Base-by-base conservation (phyloP, 2,329 filamentous ascomycete genomes). In the Aspergillus uvarum region DNA sequence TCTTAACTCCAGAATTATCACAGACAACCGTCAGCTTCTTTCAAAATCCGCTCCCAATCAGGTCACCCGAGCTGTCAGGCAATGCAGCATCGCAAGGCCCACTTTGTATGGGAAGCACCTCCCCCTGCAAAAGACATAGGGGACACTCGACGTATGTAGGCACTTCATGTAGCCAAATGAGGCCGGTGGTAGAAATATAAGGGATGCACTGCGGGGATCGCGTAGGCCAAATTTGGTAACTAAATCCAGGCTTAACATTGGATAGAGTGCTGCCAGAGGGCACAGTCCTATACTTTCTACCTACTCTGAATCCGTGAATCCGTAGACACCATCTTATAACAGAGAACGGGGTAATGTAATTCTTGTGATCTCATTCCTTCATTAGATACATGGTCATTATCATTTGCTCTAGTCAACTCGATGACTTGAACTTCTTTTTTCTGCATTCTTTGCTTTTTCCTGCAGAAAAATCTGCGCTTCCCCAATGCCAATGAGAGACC, bases 381-480 rank as follows among this genome's bases (percentile, higher is more conserved):
- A 48, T 47, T 48, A 55, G 4, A 48, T 47, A 55, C 52, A 54
- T 47, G 5, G 44, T 55, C 53, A 48, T 55, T 24, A 55, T 55
- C 53, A 55, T 55, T n/a, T 35, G 44, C 47, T 29, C 47, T 26
- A 32, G 26, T 35, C 42, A 29, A 29, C 2, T 29, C 7, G 26
- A 31, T 16, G 31, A 48, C 59, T 48, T 55, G 42, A 14, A 35
- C 42, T 55, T 48, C 32, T 48, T 19, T 48, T 26, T 47, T 54
- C 54, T 47, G 6, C 38, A 12, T 59, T 21, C 19, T 42, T 47
- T 19, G n/a, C 56, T 48, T 44, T 29, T 59, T 29, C 7, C 26
- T 49, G 56, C 47, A 16, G 35, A n/a, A 47, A 55, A 51, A 1
- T 16, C 38, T 8, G 38, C 6, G 5, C 38, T 7, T 19, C 14